Conservation (phyloP, 768 basidiomycete genomes). For the Podaxis mareebaensis region DNA sequence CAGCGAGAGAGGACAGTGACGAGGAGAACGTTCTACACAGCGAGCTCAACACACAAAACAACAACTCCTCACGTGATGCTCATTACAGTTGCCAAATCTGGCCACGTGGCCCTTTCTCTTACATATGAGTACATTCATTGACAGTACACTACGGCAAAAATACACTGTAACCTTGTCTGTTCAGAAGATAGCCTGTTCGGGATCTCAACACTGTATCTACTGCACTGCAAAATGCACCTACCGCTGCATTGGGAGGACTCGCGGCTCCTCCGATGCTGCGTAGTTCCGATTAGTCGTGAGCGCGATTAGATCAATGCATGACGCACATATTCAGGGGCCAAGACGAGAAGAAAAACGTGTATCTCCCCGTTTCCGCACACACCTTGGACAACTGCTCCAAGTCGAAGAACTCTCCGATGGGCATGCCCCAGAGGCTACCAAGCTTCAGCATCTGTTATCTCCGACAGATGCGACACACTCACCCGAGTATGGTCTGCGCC, state of each 20-base stretch:
- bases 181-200: slow-evolving; percentile 10
- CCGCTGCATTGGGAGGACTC: slow-evolving; percentile 72
- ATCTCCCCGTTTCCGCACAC: slow-evolving; percentile 58
- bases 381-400: slow-evolving; percentile 58
- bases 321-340: slow-evolving; percentile 74
- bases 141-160: neutral
- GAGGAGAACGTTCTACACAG: slow-evolving; percentile 15
- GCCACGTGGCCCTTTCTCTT: slow-evolving; percentile 6
- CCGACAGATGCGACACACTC: slow-evolving; percentile 23
- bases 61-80: slow-evolving; percentile 28
- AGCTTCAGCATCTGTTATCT: slow-evolving; percentile 2
- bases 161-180: neutral
- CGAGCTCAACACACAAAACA: slow-evolving; percentile 18
- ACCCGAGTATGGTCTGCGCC: slow-evolving; percentile 60
- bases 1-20: slow-evolving; percentile 16
- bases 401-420: slow-evolving; percentile 78
- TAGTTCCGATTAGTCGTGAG: slow-evolving; percentile 12
- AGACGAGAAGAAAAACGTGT: slow-evolving; percentile 76
- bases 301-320: neutral
- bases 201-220: neutral
- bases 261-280: slow-evolving; percentile 65
- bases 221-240: slow-evolving; percentile 30
- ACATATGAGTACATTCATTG: neutral
- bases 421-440: slow-evolving; percentile 69
- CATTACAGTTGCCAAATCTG: slow-evolving; percentile 15